Evolutionary conservation across 2,329 filamentous ascomycete genomes (phyloP).

Genomic region (Hypoxylon sp.): DNA sequence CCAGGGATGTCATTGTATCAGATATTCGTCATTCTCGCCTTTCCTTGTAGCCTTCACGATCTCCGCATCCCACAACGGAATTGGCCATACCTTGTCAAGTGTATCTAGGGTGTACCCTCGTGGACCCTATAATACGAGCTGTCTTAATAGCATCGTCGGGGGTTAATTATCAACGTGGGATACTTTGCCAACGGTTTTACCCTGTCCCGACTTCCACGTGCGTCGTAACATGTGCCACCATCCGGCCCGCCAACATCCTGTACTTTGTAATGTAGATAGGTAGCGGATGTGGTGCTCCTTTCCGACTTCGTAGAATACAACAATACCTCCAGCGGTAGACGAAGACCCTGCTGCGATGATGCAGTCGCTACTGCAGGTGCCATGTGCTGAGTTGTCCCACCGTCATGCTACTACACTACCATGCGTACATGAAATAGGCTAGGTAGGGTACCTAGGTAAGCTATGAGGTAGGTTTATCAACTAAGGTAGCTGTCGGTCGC

Average conservation of each 20-base stretch:
- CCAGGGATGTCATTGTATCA: conserved; percentile 34
- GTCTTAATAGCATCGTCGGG: conserved; percentile 4
- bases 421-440: conserved; percentile 18
- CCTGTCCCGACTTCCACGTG: conserved; percentile 31
- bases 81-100: conserved; percentile 19
- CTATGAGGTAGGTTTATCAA: too few relatives aligned
- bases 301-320: conserved; percentile 32
- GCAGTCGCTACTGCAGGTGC: conserved; percentile 38
- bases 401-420: conserved; percentile 23
- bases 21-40: conserved; percentile 33
- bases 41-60: conserved; percentile 19
- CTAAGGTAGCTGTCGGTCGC: conserved; percentile 13
- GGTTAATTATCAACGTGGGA: conserved; percentile 25
- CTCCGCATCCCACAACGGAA: conserved; percentile 25
- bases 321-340: conserved; percentile 22
- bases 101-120: conserved; percentile 7
- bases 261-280: too few relatives aligned
- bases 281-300: conserved; percentile 33
- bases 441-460: too few relatives aligned
- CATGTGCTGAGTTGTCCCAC: conserved; percentile 38
- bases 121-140: conserved; percentile 19
- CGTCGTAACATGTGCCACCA: conserved; percentile 30
- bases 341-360: conserved; percentile 28
- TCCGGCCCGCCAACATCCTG: conserved; percentile 29
- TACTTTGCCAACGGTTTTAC: conserved; percentile 25